Evolutionary conservation across 306 rosid genomes (phyloP), one percentile per base, ranked within the genome.

Genomic region (Vicia villosa): DNA sequence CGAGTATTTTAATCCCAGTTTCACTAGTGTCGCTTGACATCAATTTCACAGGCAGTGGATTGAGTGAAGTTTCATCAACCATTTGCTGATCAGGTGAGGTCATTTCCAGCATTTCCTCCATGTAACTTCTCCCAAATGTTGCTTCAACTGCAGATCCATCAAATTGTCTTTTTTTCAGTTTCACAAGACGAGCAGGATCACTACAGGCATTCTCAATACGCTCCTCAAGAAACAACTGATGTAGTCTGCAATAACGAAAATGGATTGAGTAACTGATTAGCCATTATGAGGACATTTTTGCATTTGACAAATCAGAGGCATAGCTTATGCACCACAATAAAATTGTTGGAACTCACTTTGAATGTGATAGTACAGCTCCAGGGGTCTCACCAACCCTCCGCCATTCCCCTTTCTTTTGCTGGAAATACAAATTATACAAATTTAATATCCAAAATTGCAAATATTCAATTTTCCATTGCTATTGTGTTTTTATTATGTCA

Each of bases 221-320:
- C 83, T 95, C 99, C 83, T 86, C 91, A 80, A 87, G 82, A 68
- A 95, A 80, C 80, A 95, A 82, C 68, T 95, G 90, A 73, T 95
- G 96, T 52, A 95, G 74, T 77, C 99, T 95, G 91, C 76, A 79
- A 68, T 5, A 69, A 63, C 69, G 22, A 68, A 69, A 80, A 66
- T 24, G 58, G 57, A 62, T 71, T 69, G 38, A 75, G 66, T 69
- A 60, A 73, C 34, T 46, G 63, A 63, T 79, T 50, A 76, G 66
- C 57, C 58, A 78, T 63, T 75, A 73, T 62, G 36, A 34, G 50
- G 55, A 62, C 70, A 22, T 13, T n/a, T 55, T 40, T 66, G 59
- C 72, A 76, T 47, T 76, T 20, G 17, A 41, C 21, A 74, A 78
- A 51, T 52, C 58, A 63, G 66, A 42, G 61, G 51, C 72, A 68